Evolutionary conservation across 2,329 filamentous ascomycete species (phyloP), one percentile per base, ranked within the genome.

Genomic region (Verticillium klebahnii): DNA sequence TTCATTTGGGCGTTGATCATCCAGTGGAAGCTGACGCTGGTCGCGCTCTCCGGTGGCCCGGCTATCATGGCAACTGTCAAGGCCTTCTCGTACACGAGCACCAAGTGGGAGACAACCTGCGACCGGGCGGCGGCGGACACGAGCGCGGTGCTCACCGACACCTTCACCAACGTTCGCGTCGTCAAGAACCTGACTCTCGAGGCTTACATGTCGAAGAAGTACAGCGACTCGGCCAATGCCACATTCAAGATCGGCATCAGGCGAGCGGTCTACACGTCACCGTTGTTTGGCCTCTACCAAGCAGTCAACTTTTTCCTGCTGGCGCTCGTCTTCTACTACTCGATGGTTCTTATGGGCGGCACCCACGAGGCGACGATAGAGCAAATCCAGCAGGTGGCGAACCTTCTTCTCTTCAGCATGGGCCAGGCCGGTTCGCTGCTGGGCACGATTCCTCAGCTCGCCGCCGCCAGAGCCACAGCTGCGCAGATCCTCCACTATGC

Each of bases 271-370:
- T 90, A 86, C 67, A 85, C 87, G 0, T 91, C 92, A 0, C 74
- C 88, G 5, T 81, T 94, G 7, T 96, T 87, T 69, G 94, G 93
- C 0, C 74, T 95, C n/a, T 88, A 89, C 37, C 89, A 96, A 68
- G 88, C 87, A 0, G 82, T 88, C 19, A 85, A 88, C 45, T 85
- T 87, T 63, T 92, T 92, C 69, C 82, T 92, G 15, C 89, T 87
- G 50, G 91, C 92, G 0, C 77, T 96, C 3, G 84, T 96, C 11
- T 95, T 97, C 71, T 97, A 89, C 76, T 96, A 94, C 70, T 92
- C 90, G 2, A 86, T 88, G 0, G 76, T 83, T 1, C 79, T 96
- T 12, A 81, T 91, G 73, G 75, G 54, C 70, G 77, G 11, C 74
- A 82, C 45, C 74, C 77, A 66, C 7, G 68, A 71, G 14, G 70